These are phyloP conservation scores for Proliferodiscus dingleyae DNA, from an alignment of 2,329 filamentous ascomycete species.

Conservation along the genomic window DNA sequence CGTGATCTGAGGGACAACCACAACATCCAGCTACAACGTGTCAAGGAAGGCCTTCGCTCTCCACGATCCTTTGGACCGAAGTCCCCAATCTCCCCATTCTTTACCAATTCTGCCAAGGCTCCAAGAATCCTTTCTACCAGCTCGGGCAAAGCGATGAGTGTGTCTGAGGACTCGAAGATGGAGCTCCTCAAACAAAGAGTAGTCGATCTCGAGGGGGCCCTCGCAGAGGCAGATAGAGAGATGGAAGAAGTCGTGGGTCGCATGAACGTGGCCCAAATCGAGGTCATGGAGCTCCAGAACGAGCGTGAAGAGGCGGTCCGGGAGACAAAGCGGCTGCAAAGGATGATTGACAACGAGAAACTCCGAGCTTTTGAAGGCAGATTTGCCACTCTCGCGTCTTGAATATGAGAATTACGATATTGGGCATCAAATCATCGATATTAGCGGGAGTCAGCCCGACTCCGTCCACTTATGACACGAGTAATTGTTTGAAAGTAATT, in stretches of 20 bases:
- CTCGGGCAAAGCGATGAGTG: conserved; percentile 54
- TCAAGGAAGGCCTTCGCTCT: conserved; percentile 51
- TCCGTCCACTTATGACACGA: neutral
- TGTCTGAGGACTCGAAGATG: conserved; percentile 68
- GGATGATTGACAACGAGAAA: conserved; percentile 48
- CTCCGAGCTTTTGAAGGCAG: conserved; percentile 26
- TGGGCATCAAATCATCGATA: neutral
- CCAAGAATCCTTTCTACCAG: conserved; percentile 47
- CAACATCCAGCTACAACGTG: conserved; percentile 69
- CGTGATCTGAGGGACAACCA: conserved; percentile 70
- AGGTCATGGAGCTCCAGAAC: conserved; percentile 73
- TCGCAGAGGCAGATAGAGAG: conserved; percentile 69
- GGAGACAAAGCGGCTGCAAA: conserved; percentile 65
- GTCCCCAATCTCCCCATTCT: conserved; percentile 58
- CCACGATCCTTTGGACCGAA: conserved; percentile 51
- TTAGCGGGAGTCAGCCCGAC: conserved; percentile 2
- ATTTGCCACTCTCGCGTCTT: conserved; percentile 26
- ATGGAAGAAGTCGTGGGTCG: conserved; percentile 79
- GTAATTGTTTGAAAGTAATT: neutral
- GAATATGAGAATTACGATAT: conserved; percentile 3
- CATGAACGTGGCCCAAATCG: conserved; percentile 79
- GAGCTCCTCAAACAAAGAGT: conserved; percentile 73
- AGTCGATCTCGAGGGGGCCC: conserved; percentile 76
- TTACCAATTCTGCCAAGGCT: conserved; percentile 45
- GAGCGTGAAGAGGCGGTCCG: conserved; percentile 70